Percentiles rank a stretch among this genome's conserved stretches.
phyloP scores from a whole-genome alignment of 2,329 filamentous ascomycete species.

The Fusarium chaquense region DNA sequence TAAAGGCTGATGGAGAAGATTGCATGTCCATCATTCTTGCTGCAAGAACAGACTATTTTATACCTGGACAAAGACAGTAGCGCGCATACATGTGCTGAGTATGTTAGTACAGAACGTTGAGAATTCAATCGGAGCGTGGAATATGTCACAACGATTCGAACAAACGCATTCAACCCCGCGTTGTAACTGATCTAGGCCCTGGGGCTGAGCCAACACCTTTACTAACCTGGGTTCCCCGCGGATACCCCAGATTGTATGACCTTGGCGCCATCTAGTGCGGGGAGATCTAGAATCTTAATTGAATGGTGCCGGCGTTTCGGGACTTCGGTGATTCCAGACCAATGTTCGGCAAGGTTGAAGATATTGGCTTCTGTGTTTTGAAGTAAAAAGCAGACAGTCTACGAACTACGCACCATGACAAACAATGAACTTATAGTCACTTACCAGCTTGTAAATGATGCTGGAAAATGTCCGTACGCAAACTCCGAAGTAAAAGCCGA shows the following conservation, averaged over 20 bases:
- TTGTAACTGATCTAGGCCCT: background rate
- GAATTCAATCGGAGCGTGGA: no score
- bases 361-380: background rate
- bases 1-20: background rate
- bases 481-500: no score
- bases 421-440: no score
- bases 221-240: background rate
- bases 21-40: background rate
- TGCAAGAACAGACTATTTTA: background rate
- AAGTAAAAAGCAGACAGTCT: background rate
- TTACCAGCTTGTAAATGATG: no score
- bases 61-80: background rate
- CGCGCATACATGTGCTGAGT: rapidly evolving
- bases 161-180: background rate
- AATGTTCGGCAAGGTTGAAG: background rate
- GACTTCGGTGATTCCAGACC: background rate
- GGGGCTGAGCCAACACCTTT: background rate
- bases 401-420: no score
- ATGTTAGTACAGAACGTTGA: rapidly evolving
- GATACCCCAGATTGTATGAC: background rate
- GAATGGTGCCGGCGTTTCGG: background rate
- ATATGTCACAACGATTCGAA: background rate
- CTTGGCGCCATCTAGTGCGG: background rate
- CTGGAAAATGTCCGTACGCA: no score
- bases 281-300: background rate